Conservation (phyloP, 2,329 filamentous ascomycete genomes). For the Fusarium tuaranense region DNA sequence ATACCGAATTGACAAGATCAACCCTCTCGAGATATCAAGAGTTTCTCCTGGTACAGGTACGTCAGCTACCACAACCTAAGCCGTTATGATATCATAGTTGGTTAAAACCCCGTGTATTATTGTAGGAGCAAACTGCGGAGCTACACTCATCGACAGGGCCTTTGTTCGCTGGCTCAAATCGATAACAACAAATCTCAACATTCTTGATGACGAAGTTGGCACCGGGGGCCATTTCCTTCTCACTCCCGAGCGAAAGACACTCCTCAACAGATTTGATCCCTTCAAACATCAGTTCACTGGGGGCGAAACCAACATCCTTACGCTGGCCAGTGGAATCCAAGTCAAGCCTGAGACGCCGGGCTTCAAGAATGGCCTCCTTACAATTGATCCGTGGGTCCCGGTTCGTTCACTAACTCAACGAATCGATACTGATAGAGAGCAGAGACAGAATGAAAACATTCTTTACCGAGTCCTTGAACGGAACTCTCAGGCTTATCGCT, state of each 20-base stretch:
- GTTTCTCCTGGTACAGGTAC: background rate
- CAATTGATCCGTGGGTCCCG: background rate
- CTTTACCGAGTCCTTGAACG: background rate
- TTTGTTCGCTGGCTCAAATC: constrained; percentile 2
- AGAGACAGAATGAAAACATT: background rate
- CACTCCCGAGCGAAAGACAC: constrained; percentile 4
- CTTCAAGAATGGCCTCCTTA: constrained; percentile 6
- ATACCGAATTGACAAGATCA: constrained; percentile 4
- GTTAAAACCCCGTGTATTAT: background rate
- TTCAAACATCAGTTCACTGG: constrained; percentile 4
- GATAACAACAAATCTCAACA: background rate
- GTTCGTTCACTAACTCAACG: background rate
- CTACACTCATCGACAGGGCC: background rate
- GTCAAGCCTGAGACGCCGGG: background rate
- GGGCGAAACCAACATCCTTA: background rate
- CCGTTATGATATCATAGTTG: background rate
- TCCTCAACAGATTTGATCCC: constrained; percentile 1
- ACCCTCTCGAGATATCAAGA: background rate
- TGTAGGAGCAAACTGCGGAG: background rate
- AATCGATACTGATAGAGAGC: background rate
- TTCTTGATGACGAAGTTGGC: background rate
- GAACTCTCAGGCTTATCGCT: background rate
- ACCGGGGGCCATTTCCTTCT: constrained; percentile 4
- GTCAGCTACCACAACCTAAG: background rate
- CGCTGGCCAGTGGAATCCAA: background rate